Base-by-base conservation (phyloP, 495 filamentous ascomycete species). In the Lasiosphaeria hispida region DNA sequence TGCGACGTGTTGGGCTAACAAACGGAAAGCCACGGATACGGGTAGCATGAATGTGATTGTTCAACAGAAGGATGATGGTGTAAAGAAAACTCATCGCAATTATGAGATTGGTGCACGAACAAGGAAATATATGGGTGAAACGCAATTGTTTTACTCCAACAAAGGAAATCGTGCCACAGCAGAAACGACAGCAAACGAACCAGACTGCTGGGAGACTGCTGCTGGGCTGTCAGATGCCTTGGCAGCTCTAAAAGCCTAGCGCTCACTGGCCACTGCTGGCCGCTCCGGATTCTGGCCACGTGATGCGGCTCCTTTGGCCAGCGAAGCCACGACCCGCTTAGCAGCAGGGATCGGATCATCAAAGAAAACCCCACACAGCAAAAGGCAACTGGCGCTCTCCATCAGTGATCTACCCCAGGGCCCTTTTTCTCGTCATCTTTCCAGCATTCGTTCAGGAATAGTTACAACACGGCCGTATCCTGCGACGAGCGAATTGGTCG, bases 281-380 rank as follows among this genome's bases (percentile, higher is more conserved):
- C 4, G 15, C 39, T 30, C 23, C 5, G 23, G 23, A 30, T 30
- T 30, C 44, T 9, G 3, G 48, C 47, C 66, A 68, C 66, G 66
- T 68, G 66, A 68, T 63, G 59, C 53, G 54, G 60, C 59, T 63
- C 53, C 14, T 15, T 41, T 41, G 39, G 39, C 38, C 10, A 34
- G 48, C 47, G 51, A 58, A 59, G 59, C 43, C 52, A 35, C 33
- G 38, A 30, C 13, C 13, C 15, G 38, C 15, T 10, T 41, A 34
- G 14, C 11, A 30, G 49, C 65, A 67, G 62, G 63, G 60, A 60
- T 62, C 39, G 41, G 48, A 41, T 60, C 48, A 36, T 56, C 63
- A 58, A 60, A 61, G 42, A 43, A 55, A 54, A 51, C 61, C 64
- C 61, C 61, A 67, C 60, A 63, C 58, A 58, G 54, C 44, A 23